These are phyloP conservation scores for Cryptosporidium bovis DNA, from an alignment of 169 alveolate species.

Conservation along the genomic window DNA sequence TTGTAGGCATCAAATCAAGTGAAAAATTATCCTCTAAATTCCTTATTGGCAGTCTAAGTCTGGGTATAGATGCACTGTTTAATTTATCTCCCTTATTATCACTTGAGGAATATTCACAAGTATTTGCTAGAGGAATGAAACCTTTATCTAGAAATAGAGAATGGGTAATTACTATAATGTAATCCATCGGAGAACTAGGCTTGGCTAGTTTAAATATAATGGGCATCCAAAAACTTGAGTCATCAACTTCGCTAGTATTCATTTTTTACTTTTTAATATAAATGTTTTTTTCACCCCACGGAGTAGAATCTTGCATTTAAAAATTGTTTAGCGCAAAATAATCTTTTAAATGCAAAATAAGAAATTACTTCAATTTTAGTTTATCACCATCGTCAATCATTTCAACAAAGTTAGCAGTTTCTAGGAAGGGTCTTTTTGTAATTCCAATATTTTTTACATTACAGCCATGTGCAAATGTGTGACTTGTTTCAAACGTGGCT, in stretches of 20 bases:
- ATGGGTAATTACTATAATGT: conserved; percentile 8
- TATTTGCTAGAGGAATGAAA: background rate
- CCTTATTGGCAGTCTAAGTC: background rate
- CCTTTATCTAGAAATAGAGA: conserved; percentile 48
- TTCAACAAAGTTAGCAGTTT: conserved; percentile 73
- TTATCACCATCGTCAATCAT: conserved; percentile 73
- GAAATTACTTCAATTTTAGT: conserved; percentile 50
- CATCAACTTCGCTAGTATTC: background rate
- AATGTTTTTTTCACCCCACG: background rate
- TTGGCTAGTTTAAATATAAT: background rate
- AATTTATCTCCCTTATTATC: background rate
- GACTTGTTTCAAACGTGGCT: conserved; percentile 27
- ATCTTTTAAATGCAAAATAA: background rate
- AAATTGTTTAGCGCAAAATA: background rate
- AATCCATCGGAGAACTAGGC: conserved; percentile 1
- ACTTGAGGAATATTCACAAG: background rate
- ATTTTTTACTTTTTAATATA: background rate
- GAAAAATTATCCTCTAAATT: background rate
- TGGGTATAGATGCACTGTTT: background rate
- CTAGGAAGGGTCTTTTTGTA: conserved; percentile 64
- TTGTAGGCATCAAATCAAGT: conserved; percentile 31
- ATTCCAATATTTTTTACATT: conserved; percentile 36
- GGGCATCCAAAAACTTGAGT: conserved; percentile 33
- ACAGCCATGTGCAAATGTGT: conserved; percentile 69
- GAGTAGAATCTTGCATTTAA: background rate